Percentiles rank a stretch among this genome's conserved stretches.
Evolutionary conservation across 345 rosid species (phyloP).

Genomic region (Mangifera indica): DNA sequence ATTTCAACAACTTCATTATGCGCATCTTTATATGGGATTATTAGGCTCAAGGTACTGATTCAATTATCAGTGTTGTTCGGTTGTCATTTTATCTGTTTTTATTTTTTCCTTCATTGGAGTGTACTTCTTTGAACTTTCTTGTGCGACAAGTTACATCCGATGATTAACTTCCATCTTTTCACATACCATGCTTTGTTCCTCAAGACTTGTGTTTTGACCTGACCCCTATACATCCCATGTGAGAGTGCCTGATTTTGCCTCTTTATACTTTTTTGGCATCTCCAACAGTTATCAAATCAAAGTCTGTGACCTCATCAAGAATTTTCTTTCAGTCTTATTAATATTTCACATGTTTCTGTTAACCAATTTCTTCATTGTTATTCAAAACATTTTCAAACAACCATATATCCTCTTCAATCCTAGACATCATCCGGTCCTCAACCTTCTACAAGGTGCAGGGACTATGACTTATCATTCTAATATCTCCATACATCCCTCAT

Average conservation of each 20-base stretch:
- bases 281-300: slow-evolving; percentile 19
- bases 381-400: neutral
- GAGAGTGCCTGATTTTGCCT: slow-evolving; percentile 20
- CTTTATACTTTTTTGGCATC: slow-evolving; percentile 16
- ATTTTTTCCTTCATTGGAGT: neutral
- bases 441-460: neutral
- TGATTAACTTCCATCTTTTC: slow-evolving; percentile 12
- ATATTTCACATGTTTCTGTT: neutral
- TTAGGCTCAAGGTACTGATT: slow-evolving; percentile 32
- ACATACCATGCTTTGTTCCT: slow-evolving; percentile 20
- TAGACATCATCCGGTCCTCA: slow-evolving; percentile 2
- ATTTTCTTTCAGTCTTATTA: neutral
- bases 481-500: neutral
- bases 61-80: slow-evolving; percentile 19
- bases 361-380: neutral
- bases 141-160: slow-evolving; percentile 11
- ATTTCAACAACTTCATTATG: neutral
- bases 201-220: slow-evolving; percentile 17
- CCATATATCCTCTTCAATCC: neutral
- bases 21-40: slow-evolving; percentile 27
- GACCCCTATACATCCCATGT: slow-evolving; percentile 30
- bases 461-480: neutral
- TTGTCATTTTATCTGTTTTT: slow-evolving; percentile 23
- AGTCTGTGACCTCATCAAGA: neutral
- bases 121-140: neutral